Evolutionary conservation across 306 rosid species (phyloP).

Genomic region (Trifolium dubium): DNA sequence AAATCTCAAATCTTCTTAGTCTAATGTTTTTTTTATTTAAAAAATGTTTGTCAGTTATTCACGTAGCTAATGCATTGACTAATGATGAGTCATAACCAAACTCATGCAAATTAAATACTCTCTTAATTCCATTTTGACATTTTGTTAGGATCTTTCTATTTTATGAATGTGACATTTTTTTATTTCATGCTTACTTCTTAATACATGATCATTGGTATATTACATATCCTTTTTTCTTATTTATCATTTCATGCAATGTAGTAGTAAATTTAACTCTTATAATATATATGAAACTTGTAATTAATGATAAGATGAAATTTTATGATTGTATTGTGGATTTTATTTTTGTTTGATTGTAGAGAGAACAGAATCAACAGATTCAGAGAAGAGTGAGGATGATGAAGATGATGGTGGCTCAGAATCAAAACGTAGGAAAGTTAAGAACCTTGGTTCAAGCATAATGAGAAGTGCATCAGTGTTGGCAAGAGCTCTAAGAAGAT

Average conservation of each 20-base stretch:
- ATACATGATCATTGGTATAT: background rate
- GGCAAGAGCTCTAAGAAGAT: constrained; percentile 49
- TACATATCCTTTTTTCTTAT: background rate
- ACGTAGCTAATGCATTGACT: constrained; percentile 42
- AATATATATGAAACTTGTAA: background rate
- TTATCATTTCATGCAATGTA: constrained; percentile 13
- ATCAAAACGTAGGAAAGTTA: constrained; percentile 53
- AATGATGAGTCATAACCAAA: constrained; percentile 25
- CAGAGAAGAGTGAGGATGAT: constrained; percentile 49
- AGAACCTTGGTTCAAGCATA: constrained; percentile 62
- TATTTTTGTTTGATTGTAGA: constrained; percentile 34
- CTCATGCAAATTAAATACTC: constrained; percentile 57
- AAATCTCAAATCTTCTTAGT: constrained; percentile 42
- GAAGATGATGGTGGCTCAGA: constrained; percentile 44
- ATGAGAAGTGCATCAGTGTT: constrained; percentile 55
- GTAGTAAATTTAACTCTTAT: background rate
- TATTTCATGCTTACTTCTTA: constrained; percentile 22
- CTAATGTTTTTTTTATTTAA: background rate
- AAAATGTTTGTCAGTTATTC: constrained; percentile 19
- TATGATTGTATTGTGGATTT: constrained; percentile 10
- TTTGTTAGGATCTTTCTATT: constrained; percentile 26
- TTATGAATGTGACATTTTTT: background rate
- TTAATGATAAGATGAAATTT: background rate
- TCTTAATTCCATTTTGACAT: constrained; percentile 32
- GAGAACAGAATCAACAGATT: constrained; percentile 53